Base-by-base conservation (phyloP, 2,329 filamentous ascomycete species). In the Paracorniculantispora psalliotae region DNA sequence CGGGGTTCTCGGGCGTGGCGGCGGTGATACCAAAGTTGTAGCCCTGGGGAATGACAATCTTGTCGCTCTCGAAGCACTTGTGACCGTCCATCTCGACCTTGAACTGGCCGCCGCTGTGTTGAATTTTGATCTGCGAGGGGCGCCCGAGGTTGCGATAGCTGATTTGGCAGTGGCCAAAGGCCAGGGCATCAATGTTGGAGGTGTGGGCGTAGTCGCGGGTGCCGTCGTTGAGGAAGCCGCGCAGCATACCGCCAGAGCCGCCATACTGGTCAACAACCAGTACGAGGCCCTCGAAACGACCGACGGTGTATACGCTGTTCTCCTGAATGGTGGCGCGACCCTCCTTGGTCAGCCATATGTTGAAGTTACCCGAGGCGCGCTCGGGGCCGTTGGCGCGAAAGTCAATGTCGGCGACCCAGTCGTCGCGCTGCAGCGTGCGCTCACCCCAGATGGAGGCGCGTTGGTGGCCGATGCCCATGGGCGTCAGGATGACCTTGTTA, bases 201-300 rank as follows among this genome's bases (percentile, higher is more conserved):
- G 92, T 88, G 59, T 81, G 80, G 68, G 86, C 87, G 79, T 88
- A 97, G 72, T 96, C 90, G 65, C 83, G 86, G 39, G 79, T 84
- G 51, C 92, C 93, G 72, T 97, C 94, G 75, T 97, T 99, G 64
- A 99, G 77, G 78, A 97, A 99, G 19, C 90, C 94, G 61, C 94
- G 84, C 63, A 99, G 81, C 74, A 88, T 92, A 65, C 94, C 94
- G 54, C 86, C 86, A 2, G 76, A 75, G 47, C 91, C 88, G 57
- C 90, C 88, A 68, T 94, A 89, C 62, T 89, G 87, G 74, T 97
- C 93, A 57, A 99, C 74, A 25, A 96, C 88, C 59, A 99, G 77
- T 35, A 85, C 92, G 65, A 99, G 77, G n/a, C 94, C 94, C 67
- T 97, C 93, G 67, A 96, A 99, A 66, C 84, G 85, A 57, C 85